Evolutionary conservation across 192 early-diverging fungal species (phyloP), one percentile per base, ranked within the genome.

Genomic region (Entomortierella chlamydospora): DNA sequence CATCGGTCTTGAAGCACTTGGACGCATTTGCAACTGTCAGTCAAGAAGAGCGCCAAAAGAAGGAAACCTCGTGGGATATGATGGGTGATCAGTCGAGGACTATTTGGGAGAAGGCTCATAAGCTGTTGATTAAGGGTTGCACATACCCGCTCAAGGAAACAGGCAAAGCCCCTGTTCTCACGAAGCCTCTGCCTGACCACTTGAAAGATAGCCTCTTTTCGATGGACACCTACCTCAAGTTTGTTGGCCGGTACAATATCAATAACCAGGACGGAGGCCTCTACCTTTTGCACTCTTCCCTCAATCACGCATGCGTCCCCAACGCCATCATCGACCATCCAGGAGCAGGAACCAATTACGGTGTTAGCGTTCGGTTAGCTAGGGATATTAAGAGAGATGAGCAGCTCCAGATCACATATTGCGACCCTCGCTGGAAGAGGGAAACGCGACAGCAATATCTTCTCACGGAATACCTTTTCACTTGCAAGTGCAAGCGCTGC

Each of bases 231-330:
- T 90, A 86, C 65, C 68, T 90, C 29, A 81, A 85, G 11, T 85
- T 84, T 39, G 73, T 90, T 20, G 89, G 89, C 33, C 83, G 86
- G 47, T 90, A 86, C 67, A 87, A 88, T 64, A 81, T 90, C 68
- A 90, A 90, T 60, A 88, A 90, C 70, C 89, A 90, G 58, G 84
- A 86, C 42, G 89, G 89, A 64, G 89, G 89, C 23, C 58, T 90
- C 52, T 90, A 90, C 53, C 65, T 87, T 43, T 65, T 90, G 57
- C 89, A 90, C 31, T 87, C 87, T 12, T 84, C 85, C 49, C 72
- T 90, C 57, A 90, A 90, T 64, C 89, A 90, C 55, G 83, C 79
- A 50, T 90, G 89, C 42, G 58, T 69, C 8, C 89, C 89, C 50
- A 88, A 87, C 43, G 81, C 85, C 33, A 68, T 81, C 45, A 86